phyloP scores from a whole-genome alignment of 1,284 basidiomycete genomes.

The Xerocomus alliaceus region DNA sequence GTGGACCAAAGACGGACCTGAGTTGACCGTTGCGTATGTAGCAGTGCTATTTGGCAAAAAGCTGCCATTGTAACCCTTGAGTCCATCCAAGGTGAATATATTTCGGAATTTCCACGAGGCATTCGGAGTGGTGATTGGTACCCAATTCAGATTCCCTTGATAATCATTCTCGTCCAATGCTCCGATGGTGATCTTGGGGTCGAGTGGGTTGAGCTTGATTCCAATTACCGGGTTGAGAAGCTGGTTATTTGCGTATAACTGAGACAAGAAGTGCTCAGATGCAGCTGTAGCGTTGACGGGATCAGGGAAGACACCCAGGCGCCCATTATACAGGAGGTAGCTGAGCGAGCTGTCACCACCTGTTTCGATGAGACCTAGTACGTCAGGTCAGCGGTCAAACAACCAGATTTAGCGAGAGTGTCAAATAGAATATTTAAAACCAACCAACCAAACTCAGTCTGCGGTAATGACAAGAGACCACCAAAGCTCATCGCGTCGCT shows the following conservation, averaged over 20 bases:
- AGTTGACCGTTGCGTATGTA: constrained; percentile 10
- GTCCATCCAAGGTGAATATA: constrained; percentile 16
- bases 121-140: constrained; percentile 27
- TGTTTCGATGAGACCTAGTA: constrained; percentile 18
- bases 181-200: constrained; percentile 37
- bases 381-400: background rate
- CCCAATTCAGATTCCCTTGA: constrained; percentile 36
- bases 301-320: constrained; percentile 31
- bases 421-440: background rate
- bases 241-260: constrained; percentile 20
- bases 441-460: constrained; percentile 19
- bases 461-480: constrained; percentile 15
- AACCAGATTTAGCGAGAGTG: background rate
- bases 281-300: constrained; percentile 25
- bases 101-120: constrained; percentile 15
- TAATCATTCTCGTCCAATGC: constrained; percentile 33
- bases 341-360: constrained; percentile 19
- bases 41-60: constrained; percentile 15
- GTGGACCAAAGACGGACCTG: constrained; percentile 6
- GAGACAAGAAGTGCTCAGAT: constrained; percentile 27
- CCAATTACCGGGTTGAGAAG: constrained; percentile 37
- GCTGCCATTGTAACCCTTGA: constrained; percentile 26
- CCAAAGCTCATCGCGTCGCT: constrained; percentile 22
- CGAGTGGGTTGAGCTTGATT: constrained; percentile 28
- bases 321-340: constrained; percentile 30